Conservation (phyloP, 2,329 filamentous ascomycete genomes). For the Colletotrichum camelliae region DNA sequence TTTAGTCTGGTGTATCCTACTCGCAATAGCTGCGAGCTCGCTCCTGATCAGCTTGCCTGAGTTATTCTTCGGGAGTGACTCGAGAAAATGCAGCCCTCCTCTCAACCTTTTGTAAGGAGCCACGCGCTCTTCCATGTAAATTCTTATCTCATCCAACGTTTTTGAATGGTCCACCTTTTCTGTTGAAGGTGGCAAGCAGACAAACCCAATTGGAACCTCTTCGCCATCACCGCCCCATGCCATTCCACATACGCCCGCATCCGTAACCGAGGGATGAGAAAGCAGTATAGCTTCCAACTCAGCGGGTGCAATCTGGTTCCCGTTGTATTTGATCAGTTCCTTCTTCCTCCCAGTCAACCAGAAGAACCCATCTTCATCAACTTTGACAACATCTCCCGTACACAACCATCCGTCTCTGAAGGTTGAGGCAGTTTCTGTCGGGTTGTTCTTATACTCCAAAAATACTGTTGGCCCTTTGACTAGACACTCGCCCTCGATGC, state of each 20-base stretch:
- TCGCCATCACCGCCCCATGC: background rate
- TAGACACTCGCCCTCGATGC: background rate
- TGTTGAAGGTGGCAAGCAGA: background rate
- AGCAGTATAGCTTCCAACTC: conserved; percentile 32
- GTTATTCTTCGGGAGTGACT: background rate
- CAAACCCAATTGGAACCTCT: background rate
- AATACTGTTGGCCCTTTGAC: background rate
- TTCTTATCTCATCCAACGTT: background rate
- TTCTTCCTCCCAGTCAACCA: conserved; percentile 36
- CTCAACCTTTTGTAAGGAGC: background rate
- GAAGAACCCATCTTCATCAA: conserved; percentile 33
- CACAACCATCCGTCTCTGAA: conserved; percentile 33
- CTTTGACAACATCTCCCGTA: conserved; percentile 33
- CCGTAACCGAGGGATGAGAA: background rate
- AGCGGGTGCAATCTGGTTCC: conserved; percentile 34
- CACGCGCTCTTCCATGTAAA: background rate
- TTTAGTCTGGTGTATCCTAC: background rate
- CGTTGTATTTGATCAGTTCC: conserved; percentile 36
- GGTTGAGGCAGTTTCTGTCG: conserved; percentile 13
- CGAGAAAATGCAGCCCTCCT: background rate
- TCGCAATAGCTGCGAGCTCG: background rate
- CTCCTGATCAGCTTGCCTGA: background rate
- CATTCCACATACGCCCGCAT: background rate
- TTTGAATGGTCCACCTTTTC: background rate
- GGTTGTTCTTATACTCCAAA: background rate